Evolutionary conservation across 352 stramenopile genomes (phyloP).

Genomic region (Globisporangium heterothallicum): DNA sequence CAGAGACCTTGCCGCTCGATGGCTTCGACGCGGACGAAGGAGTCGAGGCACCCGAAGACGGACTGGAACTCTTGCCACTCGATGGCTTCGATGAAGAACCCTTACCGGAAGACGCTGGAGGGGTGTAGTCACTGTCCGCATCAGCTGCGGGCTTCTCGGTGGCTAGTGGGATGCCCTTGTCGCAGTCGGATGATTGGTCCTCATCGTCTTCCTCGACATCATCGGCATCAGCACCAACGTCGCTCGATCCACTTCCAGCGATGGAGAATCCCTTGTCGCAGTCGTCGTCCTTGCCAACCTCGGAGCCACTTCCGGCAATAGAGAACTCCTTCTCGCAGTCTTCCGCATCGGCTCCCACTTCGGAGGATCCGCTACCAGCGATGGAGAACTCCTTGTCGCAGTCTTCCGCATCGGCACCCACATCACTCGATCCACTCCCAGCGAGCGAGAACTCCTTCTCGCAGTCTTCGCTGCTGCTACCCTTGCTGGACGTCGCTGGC

Average conservation of each 20-base stretch:
- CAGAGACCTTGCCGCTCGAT: constrained; percentile 5
- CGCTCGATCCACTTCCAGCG: constrained; percentile 6
- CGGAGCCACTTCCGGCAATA: constrained; percentile 1
- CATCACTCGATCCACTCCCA: background rate
- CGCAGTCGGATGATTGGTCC: background rate
- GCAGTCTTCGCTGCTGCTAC: constrained; percentile 14
- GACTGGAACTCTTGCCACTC: constrained; percentile 6
- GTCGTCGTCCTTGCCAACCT: constrained; percentile 5
- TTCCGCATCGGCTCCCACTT: constrained; percentile 4
- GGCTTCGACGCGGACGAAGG: too few species aligned
- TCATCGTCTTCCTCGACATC: background rate
- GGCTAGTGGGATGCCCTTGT: constrained; percentile 13
- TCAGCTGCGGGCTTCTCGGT: constrained; percentile 9
- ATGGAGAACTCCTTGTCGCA: constrained; percentile 33
- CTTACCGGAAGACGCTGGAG: constrained; percentile 5
- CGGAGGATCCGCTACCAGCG: constrained; percentile 17
- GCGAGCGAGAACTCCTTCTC: constrained; percentile 11
- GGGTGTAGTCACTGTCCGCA: constrained; percentile 3
- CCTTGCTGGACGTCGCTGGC: constrained; percentile 3
- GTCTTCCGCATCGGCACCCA: constrained; percentile 9
- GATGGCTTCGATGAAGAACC: constrained; percentile 9
- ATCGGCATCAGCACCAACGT: constrained; percentile 3
- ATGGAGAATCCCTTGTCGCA: constrained; percentile 11
- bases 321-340: constrained; percentile 14
- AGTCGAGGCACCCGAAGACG: too few species aligned